phyloP scores from a whole-genome alignment of 2,329 filamentous ascomycete species.

The Pochonia chlamydosporia region DNA sequence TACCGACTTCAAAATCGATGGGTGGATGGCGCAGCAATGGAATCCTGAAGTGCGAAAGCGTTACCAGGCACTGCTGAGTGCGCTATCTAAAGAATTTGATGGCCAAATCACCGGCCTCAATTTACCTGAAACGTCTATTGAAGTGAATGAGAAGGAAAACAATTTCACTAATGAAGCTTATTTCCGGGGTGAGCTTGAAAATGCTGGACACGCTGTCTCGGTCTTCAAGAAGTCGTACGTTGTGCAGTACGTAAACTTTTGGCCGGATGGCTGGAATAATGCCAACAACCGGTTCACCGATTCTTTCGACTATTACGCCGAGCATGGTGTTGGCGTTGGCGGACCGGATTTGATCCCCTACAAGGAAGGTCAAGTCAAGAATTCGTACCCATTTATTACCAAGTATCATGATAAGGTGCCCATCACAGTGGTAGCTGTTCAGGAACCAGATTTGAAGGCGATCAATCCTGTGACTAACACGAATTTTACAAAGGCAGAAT shows the following conservation, averaged over 20 bases:
- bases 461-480: conserved; percentile 5
- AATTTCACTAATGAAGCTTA: conserved; percentile 8
- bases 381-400: conserved; percentile 12
- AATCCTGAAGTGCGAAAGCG: conserved; percentile 10
- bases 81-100: conserved; percentile 12
- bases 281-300: conserved; percentile 2
- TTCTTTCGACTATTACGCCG: conserved; percentile 12
- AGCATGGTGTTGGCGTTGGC: conserved; percentile 12
- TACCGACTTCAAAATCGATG: conserved; percentile 1
- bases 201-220: conserved; percentile 5
- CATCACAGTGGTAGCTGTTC: background rate
- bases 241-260: conserved; percentile 18
- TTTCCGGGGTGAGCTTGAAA: conserved; percentile 11
- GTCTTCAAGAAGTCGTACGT: conserved; percentile 12
- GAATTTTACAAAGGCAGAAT: conserved; percentile 13
- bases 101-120: conserved; percentile 14
- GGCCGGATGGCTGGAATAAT: conserved; percentile 13
- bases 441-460: conserved; percentile 1
- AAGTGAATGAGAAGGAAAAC: background rate
- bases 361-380: conserved; percentile 6
- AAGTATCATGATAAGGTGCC: conserved; percentile 3
- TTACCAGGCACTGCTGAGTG: conserved; percentile 11
- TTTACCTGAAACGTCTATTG: conserved; percentile 15
- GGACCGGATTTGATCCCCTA: conserved; percentile 13
- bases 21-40: background rate